Evolutionary conservation across 2,329 filamentous ascomycete species (phyloP).

Genomic region (Coniochaeta sp.): DNA sequence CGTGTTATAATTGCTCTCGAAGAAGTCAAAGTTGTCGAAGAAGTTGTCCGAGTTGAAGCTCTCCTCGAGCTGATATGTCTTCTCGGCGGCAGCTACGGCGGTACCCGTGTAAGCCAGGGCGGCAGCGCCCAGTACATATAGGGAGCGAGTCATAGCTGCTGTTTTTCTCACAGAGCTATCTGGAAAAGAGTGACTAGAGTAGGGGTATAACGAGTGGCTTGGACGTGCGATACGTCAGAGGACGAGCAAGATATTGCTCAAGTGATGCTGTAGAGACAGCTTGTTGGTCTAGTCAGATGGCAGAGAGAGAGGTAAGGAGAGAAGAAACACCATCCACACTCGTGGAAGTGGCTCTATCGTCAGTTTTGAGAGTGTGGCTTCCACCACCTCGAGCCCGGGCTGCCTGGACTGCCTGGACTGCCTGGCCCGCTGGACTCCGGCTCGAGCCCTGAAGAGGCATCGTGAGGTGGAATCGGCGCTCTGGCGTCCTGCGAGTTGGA

Average conservation of each 20-base stretch:
- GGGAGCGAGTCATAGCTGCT: slow-evolving; percentile 31
- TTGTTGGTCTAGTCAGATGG: slow-evolving; percentile 3
- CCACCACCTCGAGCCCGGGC: not conserved
- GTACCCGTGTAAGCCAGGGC: slow-evolving; percentile 24
- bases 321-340: not conserved
- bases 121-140: slow-evolving; percentile 30
- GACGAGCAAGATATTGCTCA: slow-evolving; percentile 27
- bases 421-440: not conserved
- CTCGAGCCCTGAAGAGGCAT: not conserved
- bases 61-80: slow-evolving; percentile 30
- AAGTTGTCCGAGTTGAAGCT: slow-evolving; percentile 36
- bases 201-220: slow-evolving; percentile 26
- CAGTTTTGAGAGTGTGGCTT: not conserved
- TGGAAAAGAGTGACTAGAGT: slow-evolving; percentile 12
- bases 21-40: slow-evolving; percentile 39
- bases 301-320: slow-evolving; percentile 1
- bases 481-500: not conserved
- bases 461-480: not conserved
- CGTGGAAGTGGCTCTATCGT: not conserved
- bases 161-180: slow-evolving; percentile 18
- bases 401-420: not conserved
- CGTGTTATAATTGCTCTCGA: slow-evolving; percentile 15
- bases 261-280: slow-evolving; percentile 17
- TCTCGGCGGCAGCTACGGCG: slow-evolving; percentile 21
- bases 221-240: slow-evolving; percentile 38